A percentile compares a stretch with the other conserved stretches of the same genome.
Evolutionary conservation across 768 basidiomycete genomes (phyloP).

Genomic region (Serpula lacrymans): DNA sequence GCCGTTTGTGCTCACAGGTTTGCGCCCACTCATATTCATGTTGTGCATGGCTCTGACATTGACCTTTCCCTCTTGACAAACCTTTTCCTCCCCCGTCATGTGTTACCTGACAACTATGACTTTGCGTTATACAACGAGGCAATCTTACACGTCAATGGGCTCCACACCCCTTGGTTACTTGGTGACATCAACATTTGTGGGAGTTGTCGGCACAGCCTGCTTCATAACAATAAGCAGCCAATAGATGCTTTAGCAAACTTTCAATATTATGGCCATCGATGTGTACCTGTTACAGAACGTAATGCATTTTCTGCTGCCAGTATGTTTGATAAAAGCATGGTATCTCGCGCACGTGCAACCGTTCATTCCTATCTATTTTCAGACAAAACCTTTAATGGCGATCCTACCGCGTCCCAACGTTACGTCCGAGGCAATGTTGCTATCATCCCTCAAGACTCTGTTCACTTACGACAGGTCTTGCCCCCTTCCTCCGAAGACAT

Average conservation of each 20-base stretch:
- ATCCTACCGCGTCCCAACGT: neutral
- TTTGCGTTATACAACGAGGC: neutral
- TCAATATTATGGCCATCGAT: neutral
- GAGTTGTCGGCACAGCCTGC: neutral
- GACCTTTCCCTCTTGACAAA: too few relatives aligned
- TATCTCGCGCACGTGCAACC: neutral
- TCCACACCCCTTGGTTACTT: neutral
- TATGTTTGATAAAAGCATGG: too few relatives aligned
- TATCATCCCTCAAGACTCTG: neutral
- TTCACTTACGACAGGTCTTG: neutral
- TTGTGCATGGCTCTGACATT: too few relatives aligned
- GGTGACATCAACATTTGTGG: neutral
- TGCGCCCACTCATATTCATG: too few relatives aligned
- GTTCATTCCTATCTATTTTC: neutral
- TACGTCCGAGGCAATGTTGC: neutral
- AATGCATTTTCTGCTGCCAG: too few relatives aligned
- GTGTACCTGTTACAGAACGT: too few relatives aligned
- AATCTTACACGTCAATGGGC: neutral
- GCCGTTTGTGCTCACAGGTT: too few relatives aligned
- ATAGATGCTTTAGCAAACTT: neutral
- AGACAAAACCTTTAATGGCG: too few relatives aligned
- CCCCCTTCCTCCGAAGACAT: neutral
- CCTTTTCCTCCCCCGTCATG: neutral
- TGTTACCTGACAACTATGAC: neutral
- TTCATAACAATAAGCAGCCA: neutral